phyloP scores from a whole-genome alignment of 371 early-diverging fungal genomes.

The Lichtheimia corymbifera region DNA sequence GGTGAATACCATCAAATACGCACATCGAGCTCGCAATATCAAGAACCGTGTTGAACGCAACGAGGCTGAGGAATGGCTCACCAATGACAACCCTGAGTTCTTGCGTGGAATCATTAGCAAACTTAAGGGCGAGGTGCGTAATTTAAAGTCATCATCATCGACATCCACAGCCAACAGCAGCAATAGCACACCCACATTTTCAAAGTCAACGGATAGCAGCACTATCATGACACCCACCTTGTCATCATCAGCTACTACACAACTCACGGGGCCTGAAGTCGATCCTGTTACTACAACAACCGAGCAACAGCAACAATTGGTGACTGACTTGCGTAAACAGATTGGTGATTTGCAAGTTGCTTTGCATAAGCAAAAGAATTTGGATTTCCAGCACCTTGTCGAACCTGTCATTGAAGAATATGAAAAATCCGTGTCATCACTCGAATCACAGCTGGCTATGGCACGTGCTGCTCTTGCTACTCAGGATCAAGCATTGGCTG shows the following conservation, averaged over 20 bases:
- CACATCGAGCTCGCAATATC: slow-evolving; percentile 86
- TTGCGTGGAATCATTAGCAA: slow-evolving; percentile 58
- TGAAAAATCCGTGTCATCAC: slow-evolving; percentile 58
- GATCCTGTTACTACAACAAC: slow-evolving; percentile 6
- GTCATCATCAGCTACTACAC: slow-evolving; percentile 28
- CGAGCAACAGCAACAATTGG: slow-evolving; percentile 3
- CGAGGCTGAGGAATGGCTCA: slow-evolving; percentile 65
- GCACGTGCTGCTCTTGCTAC: slow-evolving; percentile 53
- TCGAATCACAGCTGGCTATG: slow-evolving; percentile 60
- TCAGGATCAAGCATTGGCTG: slow-evolving; percentile 47
- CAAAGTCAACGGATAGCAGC: neutral
- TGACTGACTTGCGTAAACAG: slow-evolving; percentile 21
- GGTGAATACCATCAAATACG: slow-evolving; percentile 89
- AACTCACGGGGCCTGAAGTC: slow-evolving; percentile 13
- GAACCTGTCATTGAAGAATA: slow-evolving; percentile 73
- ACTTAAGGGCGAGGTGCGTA: slow-evolving; percentile 53
- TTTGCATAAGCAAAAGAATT: slow-evolving; percentile 3
- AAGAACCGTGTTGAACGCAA: slow-evolving; percentile 80
- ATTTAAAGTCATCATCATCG: slow-evolving; percentile 36
- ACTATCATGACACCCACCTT: neutral
- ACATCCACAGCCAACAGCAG: slow-evolving; percentile 3
- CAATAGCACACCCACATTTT: slow-evolving; percentile 2
- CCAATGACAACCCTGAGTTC: slow-evolving; percentile 57
- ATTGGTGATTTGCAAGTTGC: slow-evolving; percentile 15
- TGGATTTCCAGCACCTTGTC: slow-evolving; percentile 59